These are phyloP conservation scores for Globisporangium paroecandrum DNA, from an alignment of 352 stramenopile genomes.

Conservation along the genomic window DNA sequence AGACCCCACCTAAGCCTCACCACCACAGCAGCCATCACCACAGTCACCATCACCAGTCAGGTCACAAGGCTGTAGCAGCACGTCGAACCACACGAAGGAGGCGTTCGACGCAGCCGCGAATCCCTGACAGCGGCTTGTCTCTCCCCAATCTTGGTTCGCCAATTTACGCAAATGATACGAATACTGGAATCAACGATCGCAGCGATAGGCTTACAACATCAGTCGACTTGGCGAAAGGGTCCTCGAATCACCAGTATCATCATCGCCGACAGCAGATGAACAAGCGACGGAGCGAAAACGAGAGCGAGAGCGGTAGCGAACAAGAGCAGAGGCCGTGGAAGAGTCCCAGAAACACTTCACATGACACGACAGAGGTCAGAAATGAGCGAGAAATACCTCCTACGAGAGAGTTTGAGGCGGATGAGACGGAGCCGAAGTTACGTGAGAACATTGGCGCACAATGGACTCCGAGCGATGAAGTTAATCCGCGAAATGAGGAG, in stretches of 20 bases:
- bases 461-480: neutral
- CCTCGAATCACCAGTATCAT: neutral
- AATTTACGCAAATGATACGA: neutral
- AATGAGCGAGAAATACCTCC: neutral
- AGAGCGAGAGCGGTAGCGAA: neutral
- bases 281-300: constrained; percentile 15
- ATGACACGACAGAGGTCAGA: neutral
- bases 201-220: neutral
- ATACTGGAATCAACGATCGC: neutral
- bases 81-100: constrained; percentile 9
- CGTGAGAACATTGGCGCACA: neutral
- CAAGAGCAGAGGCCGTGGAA: constrained; percentile 7
- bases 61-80: neutral
- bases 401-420: neutral
- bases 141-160: neutral
- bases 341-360: constrained; percentile 9
- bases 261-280: neutral
- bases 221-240: neutral
- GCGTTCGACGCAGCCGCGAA: constrained; percentile 5
- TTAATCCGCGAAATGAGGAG: neutral
- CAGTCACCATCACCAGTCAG: neutral
- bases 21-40: neutral
- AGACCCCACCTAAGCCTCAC: constrained; percentile 1
- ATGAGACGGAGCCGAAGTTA: neutral
- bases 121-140: constrained; percentile 3